Evolutionary conservation across 768 basidiomycete species (phyloP).

Genomic region (Pulveroboletus sp.): DNA sequence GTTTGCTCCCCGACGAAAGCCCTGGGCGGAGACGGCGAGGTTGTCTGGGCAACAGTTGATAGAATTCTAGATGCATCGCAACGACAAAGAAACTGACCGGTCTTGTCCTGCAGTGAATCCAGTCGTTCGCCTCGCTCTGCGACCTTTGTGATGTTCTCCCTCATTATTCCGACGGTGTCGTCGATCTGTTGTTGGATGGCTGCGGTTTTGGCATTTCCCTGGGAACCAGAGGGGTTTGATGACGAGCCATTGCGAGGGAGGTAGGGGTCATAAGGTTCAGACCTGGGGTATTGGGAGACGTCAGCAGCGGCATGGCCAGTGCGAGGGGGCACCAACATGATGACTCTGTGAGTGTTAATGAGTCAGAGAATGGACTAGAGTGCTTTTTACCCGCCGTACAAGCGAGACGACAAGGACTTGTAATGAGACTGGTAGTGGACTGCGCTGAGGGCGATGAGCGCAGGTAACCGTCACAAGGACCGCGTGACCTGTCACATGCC

Average conservation of each 20-base stretch:
- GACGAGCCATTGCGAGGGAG: conserved; percentile 80
- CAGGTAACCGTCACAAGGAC: conserved; percentile 11
- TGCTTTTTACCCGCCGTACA: conserved; percentile 19
- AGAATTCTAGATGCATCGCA: background rate
- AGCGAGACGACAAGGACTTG: conserved; percentile 14
- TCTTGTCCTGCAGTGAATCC: conserved; percentile 96
- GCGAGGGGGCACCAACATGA: conserved; percentile 26
- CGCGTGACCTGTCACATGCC: conserved; percentile 21
- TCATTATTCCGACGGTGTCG: conserved; percentile 96
- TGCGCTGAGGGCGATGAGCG: conserved; percentile 19
- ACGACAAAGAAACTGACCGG: conserved; percentile 59
- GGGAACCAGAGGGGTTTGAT: conserved; percentile 46
- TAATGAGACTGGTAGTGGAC: conserved; percentile 14
- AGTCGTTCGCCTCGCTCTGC: conserved; percentile 93
- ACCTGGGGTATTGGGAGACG: conserved; percentile 50
- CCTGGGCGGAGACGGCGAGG: conserved; percentile 97
- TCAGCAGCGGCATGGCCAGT: background rate
- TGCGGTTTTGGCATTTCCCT: conserved; percentile 79
- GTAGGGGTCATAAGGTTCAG: conserved; percentile 99
- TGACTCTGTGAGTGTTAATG: conserved; percentile 6
- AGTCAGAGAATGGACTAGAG: background rate
- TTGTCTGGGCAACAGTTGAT: conserved; percentile 58
- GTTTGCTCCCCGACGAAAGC: conserved; percentile 96
- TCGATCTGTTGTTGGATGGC: conserved; percentile 98
- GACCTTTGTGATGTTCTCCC: conserved; percentile 95